A percentile compares a stretch with the other conserved stretches of the same genome.
phyloP scores from a whole-genome alignment of 2,329 filamentous ascomycete genomes.

The Pseudopyricularia javanii region DNA sequence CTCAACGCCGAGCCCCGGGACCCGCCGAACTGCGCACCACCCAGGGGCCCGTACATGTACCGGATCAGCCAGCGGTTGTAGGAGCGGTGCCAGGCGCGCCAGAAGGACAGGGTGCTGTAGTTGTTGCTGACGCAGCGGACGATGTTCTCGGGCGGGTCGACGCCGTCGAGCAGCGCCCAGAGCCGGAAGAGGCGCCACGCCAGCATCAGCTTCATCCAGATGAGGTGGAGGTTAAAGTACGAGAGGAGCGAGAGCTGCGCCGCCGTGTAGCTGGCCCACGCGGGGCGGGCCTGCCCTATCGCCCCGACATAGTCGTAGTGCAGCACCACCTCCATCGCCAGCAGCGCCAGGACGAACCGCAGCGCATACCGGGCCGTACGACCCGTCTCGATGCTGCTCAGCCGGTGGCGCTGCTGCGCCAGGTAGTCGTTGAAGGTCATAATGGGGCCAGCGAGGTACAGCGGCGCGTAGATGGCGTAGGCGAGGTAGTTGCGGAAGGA shows the following conservation, averaged over 20 bases:
- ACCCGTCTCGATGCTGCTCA: constrained; percentile 54
- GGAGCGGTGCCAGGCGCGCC: constrained; percentile 90
- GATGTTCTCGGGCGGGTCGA: constrained; percentile 98
- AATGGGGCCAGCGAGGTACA: constrained; percentile 89
- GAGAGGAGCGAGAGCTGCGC: constrained; percentile 82
- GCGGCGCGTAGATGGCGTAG: constrained; percentile 80
- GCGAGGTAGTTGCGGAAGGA: constrained; percentile 78
- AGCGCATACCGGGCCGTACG: constrained; percentile 73
- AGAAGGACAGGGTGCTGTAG: constrained; percentile 82
- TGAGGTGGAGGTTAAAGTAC: constrained; percentile 91
- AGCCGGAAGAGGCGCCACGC: constrained; percentile 98
- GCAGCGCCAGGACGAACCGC: constrained; percentile 66
- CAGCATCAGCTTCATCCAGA: constrained; percentile 94
- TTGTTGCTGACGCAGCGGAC: constrained; percentile 93
- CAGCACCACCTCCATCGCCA: constrained; percentile 82
- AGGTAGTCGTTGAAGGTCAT: constrained; percentile 98
- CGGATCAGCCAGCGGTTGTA: constrained; percentile 92
- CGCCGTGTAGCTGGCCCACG: constrained; percentile 75
- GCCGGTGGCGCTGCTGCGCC: constrained; percentile 64
- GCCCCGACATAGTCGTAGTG: constrained; percentile 92
- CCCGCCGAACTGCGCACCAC: constrained; percentile 47
- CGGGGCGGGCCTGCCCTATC: constrained; percentile 68
- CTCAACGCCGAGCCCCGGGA: constrained; percentile 33
- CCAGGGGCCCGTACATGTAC: constrained; percentile 88
- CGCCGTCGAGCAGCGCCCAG: constrained; percentile 82